Evolutionary conservation across 495 filamentous ascomycete species (phyloP).

Genomic region (Aspergillus incahuasiensis): DNA sequence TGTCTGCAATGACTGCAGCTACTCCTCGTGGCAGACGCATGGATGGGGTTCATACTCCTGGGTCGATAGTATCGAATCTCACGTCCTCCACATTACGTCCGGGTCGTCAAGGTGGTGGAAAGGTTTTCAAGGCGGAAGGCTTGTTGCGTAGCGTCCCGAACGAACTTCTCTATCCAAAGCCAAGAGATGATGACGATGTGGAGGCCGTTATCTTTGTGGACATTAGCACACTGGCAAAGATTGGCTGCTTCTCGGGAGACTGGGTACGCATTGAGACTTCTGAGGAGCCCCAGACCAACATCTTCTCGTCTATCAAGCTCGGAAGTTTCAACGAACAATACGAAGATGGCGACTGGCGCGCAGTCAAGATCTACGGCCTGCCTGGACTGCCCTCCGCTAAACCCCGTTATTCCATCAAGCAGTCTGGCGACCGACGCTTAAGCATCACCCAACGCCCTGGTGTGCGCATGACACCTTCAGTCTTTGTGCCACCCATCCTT

Average conservation of each 20-base stretch:
- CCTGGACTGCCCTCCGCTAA: slow-evolving; percentile 58
- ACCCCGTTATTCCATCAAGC: slow-evolving; percentile 50
- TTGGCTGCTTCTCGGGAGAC: slow-evolving; percentile 95
- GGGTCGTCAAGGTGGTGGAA: slow-evolving; percentile 52
- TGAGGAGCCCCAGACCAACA: slow-evolving; percentile 56
- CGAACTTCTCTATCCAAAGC: slow-evolving; percentile 79
- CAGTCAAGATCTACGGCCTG: slow-evolving; percentile 81
- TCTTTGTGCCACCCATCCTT: slow-evolving; percentile 79
- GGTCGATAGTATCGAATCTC: slow-evolving; percentile 79
- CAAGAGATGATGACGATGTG: slow-evolving; percentile 75
- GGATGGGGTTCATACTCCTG: slow-evolving; percentile 70
- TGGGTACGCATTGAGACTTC: slow-evolving; percentile 86
- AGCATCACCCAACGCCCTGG: slow-evolving; percentile 48
- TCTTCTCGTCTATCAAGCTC: slow-evolving; percentile 48
- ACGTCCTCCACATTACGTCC: slow-evolving; percentile 72
- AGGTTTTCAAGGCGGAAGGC: slow-evolving; percentile 73
- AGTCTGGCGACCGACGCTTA: slow-evolving; percentile 41
- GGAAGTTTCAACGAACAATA: slow-evolving; percentile 45
- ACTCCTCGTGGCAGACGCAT: slow-evolving; percentile 62
- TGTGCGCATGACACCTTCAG: slow-evolving; percentile 48
- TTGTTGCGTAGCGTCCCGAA: slow-evolving; percentile 67
- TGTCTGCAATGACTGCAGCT: slow-evolving; percentile 66
- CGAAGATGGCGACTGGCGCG: slow-evolving; percentile 59
- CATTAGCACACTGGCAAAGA: slow-evolving; percentile 72
- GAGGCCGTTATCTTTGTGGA: slow-evolving; percentile 88